Percentiles rank a stretch among this genome's conserved stretches.
Conservation (phyloP, 352 stramenopile species). For the Saprolegnia diclina region DNA sequence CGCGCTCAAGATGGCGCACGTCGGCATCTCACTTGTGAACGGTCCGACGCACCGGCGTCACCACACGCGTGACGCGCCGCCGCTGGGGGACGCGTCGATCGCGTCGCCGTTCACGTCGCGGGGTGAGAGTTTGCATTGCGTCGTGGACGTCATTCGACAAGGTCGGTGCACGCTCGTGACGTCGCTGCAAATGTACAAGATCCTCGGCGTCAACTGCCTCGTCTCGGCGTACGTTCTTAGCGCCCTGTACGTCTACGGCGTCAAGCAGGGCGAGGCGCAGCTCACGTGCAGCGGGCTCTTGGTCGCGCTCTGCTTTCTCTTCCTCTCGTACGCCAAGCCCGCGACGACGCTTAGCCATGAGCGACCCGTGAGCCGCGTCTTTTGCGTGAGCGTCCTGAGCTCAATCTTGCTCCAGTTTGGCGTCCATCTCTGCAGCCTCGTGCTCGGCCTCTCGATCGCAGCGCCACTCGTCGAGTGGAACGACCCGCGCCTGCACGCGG, state of each 20-base stretch:
- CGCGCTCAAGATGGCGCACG: constrained; percentile 89
- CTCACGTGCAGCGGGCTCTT: constrained; percentile 86
- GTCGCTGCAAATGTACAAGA: constrained; percentile 99
- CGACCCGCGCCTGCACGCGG: constrained; percentile 57
- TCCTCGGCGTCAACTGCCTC: constrained; percentile 97
- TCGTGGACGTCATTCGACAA: constrained; percentile 96
- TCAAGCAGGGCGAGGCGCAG: constrained; percentile 98
- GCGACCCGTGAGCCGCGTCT: constrained; percentile 85
- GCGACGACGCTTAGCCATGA: constrained; percentile 89
- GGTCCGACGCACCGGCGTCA: constrained; percentile 76
- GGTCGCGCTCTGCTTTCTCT: constrained; percentile 76
- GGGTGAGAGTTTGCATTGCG: constrained; percentile 86
- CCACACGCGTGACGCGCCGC: constrained; percentile 60
- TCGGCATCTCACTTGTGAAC: constrained; percentile 82
- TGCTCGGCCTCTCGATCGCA: constrained; percentile 86
- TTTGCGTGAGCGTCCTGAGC: constrained; percentile 71
- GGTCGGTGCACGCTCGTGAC: constrained; percentile 98
- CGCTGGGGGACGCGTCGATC: constrained; percentile 97
- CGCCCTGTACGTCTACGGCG: constrained; percentile 96
- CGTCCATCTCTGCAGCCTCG: constrained; percentile 87
- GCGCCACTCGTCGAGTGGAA: constrained; percentile 79
- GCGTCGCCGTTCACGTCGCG: constrained; percentile 98
- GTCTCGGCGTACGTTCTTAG: constrained; percentile 98
- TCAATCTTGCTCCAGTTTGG: constrained; percentile 90
- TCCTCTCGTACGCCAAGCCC: constrained; percentile 88